A percentile compares a stretch with the other conserved stretches of the same genome.
Conservation (phyloP, 2,329 filamentous ascomycete genomes). For the Elsinoe ampelina region DNA sequence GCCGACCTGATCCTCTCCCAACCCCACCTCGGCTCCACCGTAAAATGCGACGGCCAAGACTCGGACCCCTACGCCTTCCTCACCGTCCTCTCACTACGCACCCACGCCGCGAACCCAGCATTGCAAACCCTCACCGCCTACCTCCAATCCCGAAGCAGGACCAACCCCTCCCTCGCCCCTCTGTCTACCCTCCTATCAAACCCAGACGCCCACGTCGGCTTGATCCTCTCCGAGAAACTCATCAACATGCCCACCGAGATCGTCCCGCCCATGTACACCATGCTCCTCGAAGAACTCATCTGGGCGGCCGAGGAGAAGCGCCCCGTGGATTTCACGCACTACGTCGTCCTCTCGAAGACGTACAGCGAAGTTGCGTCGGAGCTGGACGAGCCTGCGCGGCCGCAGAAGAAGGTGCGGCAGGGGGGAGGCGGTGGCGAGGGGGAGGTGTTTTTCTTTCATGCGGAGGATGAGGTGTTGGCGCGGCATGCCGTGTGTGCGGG, state of each 20-base stretch:
- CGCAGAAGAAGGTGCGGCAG: slow-evolving; percentile 56
- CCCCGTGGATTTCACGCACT: slow-evolving; percentile 88
- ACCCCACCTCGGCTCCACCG: slow-evolving; percentile 79
- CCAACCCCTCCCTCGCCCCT: slow-evolving; percentile 46
- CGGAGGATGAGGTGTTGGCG: slow-evolving; percentile 85
- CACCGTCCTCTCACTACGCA: slow-evolving; percentile 72
- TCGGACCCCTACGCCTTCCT: slow-evolving; percentile 88
- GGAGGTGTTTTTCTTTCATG: slow-evolving; percentile 79
- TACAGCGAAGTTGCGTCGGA: slow-evolving; percentile 81
- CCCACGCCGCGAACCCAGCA: slow-evolving; percentile 64
- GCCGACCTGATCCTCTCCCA: slow-evolving; percentile 81
- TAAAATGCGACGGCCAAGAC: slow-evolving; percentile 94
- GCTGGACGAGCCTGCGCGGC: slow-evolving; percentile 57
- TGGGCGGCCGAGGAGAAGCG: slow-evolving; percentile 84
- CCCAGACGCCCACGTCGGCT: slow-evolving; percentile 53
- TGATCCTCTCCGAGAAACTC: slow-evolving; percentile 84
- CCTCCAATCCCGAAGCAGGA: slow-evolving; percentile 47
- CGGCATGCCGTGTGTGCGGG: slow-evolving; percentile 62
- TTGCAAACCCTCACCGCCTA: slow-evolving; percentile 65
- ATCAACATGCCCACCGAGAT: slow-evolving; percentile 97
- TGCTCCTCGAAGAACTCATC: slow-evolving; percentile 84
- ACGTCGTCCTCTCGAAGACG: slow-evolving; percentile 83
- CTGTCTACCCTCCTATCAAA: slow-evolving; percentile 31
- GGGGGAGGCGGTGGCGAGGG: slow-evolving; percentile 29
- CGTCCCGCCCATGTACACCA: slow-evolving; percentile 85